phyloP scores from a whole-genome alignment of 345 rosid genomes.

The Brassica napus region DNA sequence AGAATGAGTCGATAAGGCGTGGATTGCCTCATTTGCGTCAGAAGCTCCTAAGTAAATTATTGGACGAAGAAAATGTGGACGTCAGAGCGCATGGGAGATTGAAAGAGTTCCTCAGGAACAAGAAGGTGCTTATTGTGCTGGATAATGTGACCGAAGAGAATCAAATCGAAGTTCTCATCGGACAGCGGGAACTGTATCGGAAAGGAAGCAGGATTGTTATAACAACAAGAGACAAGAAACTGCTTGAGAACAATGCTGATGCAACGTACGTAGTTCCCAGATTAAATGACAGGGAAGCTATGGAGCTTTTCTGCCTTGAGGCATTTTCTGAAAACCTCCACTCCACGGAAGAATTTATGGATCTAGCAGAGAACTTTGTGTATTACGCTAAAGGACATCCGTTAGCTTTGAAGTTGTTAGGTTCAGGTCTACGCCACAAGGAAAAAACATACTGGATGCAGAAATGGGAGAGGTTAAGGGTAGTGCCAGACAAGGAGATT shows the following conservation, averaged over 20 bases:
- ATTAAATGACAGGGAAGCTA: constrained; percentile 28
- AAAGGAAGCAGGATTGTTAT: constrained; percentile 36
- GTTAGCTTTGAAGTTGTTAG: constrained; percentile 41
- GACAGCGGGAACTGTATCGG: background rate
- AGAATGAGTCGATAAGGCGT: background rate
- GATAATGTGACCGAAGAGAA: constrained; percentile 22
- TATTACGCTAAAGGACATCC: constrained; percentile 42
- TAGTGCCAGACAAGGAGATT: constrained; percentile 32
- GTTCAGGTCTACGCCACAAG: constrained; percentile 18
- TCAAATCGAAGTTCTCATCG: constrained; percentile 14
- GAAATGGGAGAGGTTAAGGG: constrained; percentile 15
- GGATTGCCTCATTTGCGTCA: background rate
- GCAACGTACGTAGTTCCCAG: constrained; percentile 18
- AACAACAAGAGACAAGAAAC: constrained; percentile 38
- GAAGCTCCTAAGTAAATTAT: constrained; percentile 20
- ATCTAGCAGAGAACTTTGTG: constrained; percentile 21
- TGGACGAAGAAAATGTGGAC: constrained; percentile 16
- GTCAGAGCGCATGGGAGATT: constrained; percentile 17
- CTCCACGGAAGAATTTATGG: background rate
- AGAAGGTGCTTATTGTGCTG: constrained; percentile 31
- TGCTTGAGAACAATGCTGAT: constrained; percentile 2
- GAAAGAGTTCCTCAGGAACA: constrained; percentile 10
- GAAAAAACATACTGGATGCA: constrained; percentile 23
- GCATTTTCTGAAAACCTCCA: too few relatives aligned
- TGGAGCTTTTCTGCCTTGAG: constrained; percentile 25